Evolutionary conservation across 345 rosid genomes (phyloP).

Genomic region (Crucihimalaya himalaica): DNA sequence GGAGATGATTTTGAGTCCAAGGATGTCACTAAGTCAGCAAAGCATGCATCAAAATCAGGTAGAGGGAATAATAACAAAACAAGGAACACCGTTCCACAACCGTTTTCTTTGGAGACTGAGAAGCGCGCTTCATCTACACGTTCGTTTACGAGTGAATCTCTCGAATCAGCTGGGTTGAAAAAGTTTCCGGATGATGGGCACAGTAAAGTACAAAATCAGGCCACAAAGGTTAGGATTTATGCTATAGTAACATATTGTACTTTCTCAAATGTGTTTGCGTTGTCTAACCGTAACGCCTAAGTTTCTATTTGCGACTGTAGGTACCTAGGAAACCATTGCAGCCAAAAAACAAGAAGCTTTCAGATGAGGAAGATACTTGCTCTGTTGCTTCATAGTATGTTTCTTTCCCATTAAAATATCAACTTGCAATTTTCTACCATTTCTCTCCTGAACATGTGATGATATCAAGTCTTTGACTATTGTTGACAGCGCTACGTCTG

Average conservation of each 20-base stretch:
- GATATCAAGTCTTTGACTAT: constrained; percentile 39
- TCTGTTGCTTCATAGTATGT: constrained; percentile 71
- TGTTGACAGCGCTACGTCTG: constrained; percentile 54
- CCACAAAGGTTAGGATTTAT: constrained; percentile 28
- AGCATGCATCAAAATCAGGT: constrained; percentile 51
- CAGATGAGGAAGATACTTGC: constrained; percentile 72
- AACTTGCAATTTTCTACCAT: not conserved
- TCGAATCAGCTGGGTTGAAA: constrained; percentile 33
- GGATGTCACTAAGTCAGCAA: constrained; percentile 34
- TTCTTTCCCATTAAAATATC: constrained; percentile 3
- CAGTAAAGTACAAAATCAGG: constrained; percentile 21
- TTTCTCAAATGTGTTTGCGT: not conserved
- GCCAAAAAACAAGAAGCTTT: constrained; percentile 67
- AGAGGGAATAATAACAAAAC: constrained; percentile 49
- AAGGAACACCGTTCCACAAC: constrained; percentile 82
- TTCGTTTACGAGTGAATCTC: constrained; percentile 44
- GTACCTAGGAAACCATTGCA: constrained; percentile 63
- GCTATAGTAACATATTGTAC: not conserved
- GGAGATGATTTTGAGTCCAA: not conserved
- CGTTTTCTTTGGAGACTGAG: constrained; percentile 84
- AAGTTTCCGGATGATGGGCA: constrained; percentile 32
- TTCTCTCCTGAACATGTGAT: not conserved
- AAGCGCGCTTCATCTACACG: constrained; percentile 78
- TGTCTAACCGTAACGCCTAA: not conserved
- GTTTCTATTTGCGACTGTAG: constrained; percentile 39